These are phyloP conservation scores for Pythium vanterpoolii DNA, from an alignment of 352 stramenopile genomes.

Conservation along the genomic window DNA sequence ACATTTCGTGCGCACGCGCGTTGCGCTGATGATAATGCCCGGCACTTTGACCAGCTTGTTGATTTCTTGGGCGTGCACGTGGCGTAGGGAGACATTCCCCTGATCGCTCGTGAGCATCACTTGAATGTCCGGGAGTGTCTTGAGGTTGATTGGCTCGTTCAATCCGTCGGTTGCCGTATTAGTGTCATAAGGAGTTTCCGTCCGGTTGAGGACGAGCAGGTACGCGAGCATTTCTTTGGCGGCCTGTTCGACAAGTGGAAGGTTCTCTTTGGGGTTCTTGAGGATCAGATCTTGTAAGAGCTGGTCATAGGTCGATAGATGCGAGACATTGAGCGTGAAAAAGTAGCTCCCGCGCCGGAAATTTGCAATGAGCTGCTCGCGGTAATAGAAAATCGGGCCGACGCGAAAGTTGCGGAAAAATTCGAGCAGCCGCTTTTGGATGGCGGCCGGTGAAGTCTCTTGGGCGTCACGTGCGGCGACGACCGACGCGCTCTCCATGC, in stretches of 20 bases:
- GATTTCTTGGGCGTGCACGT: slow-evolving; percentile 88
- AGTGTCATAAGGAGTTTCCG: slow-evolving; percentile 28
- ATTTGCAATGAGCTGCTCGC: slow-evolving; percentile 86
- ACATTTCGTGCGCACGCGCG: slow-evolving; percentile 92
- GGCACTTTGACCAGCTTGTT: slow-evolving; percentile 90
- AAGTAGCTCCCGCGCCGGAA: slow-evolving; percentile 69
- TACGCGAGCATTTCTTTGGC: slow-evolving; percentile 77
- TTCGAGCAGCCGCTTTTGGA: slow-evolving; percentile 64
- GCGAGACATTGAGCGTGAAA: slow-evolving; percentile 81
- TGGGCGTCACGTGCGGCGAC: slow-evolving; percentile 45
- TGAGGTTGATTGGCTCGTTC: slow-evolving; percentile 27
- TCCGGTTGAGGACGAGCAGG: slow-evolving; percentile 52
- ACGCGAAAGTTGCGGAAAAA: slow-evolving; percentile 89
- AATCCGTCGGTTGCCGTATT: background rate
- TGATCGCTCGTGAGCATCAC: slow-evolving; percentile 83
- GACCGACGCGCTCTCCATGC: slow-evolving; percentile 64
- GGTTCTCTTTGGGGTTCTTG: slow-evolving; percentile 77
- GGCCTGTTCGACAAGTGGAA: slow-evolving; percentile 82
- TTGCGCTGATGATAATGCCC: slow-evolving; percentile 97
- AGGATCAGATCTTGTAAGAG: slow-evolving; percentile 84
- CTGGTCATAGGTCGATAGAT: slow-evolving; percentile 86
- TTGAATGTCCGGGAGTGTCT: slow-evolving; percentile 69
- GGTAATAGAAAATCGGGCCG: slow-evolving; percentile 86
- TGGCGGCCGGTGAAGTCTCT: slow-evolving; percentile 47
- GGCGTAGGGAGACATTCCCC: slow-evolving; percentile 58